Conservation (phyloP, 2,329 filamentous ascomycete species). For the Fusarium sp. region DNA sequence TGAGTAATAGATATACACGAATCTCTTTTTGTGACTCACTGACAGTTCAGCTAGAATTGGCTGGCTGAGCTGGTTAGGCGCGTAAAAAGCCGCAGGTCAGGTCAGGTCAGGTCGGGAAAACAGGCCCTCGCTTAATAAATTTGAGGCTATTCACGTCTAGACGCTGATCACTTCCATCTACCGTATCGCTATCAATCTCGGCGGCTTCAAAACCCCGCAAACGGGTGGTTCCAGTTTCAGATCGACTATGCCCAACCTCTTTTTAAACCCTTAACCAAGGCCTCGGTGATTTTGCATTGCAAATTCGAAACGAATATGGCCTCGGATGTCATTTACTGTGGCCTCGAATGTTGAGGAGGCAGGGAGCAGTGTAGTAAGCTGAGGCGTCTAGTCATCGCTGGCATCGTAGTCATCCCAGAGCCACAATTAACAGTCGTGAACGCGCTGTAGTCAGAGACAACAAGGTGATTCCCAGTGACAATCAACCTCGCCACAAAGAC, state of each 20-base stretch:
- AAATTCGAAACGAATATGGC: not conserved
- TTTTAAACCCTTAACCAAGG: constrained; percentile 1
- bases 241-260: constrained; percentile 30
- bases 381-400: not conserved
- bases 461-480: not conserved
- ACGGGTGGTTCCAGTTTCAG: constrained; percentile 11
- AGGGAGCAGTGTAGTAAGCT: not conserved
- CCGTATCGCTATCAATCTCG: constrained; percentile 21
- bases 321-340: not conserved
- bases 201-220: constrained; percentile 16
- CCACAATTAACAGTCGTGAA: not conserved
- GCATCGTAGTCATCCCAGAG: not conserved
- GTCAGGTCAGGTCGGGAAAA: not conserved
- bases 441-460: too few species aligned
- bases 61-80: constrained; percentile 1
- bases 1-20: constrained; percentile 1
- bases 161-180: constrained; percentile 10
- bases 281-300: not conserved
- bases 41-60: not conserved
- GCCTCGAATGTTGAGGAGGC: not conserved
- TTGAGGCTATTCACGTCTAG: constrained; percentile 27
- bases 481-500: not conserved
- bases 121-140: constrained; percentile 4
- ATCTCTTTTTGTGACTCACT: constrained; percentile 8
- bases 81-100: not conserved